phyloP scores from a whole-genome alignment of 805 yeast genomes.

The Metschnikowia borealis region DNA sequence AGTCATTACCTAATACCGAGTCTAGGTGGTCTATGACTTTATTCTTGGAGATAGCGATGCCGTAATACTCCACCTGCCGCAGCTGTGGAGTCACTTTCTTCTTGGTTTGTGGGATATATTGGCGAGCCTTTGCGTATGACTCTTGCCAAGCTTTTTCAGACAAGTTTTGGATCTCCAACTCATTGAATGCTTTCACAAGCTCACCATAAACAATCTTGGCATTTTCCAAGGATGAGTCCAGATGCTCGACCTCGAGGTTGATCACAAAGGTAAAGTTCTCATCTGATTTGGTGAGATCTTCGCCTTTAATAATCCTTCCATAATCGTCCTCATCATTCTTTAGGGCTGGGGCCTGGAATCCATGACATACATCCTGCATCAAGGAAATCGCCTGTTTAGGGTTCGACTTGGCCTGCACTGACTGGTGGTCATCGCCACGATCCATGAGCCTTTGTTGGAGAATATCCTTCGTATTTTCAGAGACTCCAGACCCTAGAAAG shows the following conservation, averaged over 20 bases:
- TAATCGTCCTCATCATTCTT: slow-evolving; percentile 8
- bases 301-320: slow-evolving; percentile 8
- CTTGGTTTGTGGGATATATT: slow-evolving; percentile 48
- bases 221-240: slow-evolving; percentile 33
- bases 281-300: slow-evolving; percentile 36
- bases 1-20: slow-evolving; percentile 5
- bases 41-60: slow-evolving; percentile 4
- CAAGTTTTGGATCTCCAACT: slow-evolving; percentile 6
- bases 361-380: slow-evolving; percentile 6
- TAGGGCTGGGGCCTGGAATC: slow-evolving; percentile 10
- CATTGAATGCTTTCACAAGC: slow-evolving; percentile 19
- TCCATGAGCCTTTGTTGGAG: slow-evolving; percentile 57
- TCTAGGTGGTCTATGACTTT: slow-evolving; percentile 12
- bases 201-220: slow-evolving; percentile 34
- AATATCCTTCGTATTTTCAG: slow-evolving; percentile 40
- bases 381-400: slow-evolving; percentile 31
- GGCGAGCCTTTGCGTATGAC: slow-evolving; percentile 52
- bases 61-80: slow-evolving; percentile 13
- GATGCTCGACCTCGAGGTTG: slow-evolving; percentile 39
- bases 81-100: slow-evolving; percentile 26
- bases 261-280: slow-evolving; percentile 62
- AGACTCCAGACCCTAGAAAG: slow-evolving; percentile 43
- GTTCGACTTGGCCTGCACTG: slow-evolving; percentile 57
- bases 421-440: slow-evolving; percentile 87
- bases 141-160: slow-evolving; percentile 34